Percentiles rank a stretch among this genome's conserved stretches.
These are phyloP conservation scores for Puccinia polysora DNA, from an alignment of 1,284 basidiomycete genomes.

Conservation along the genomic window DNA sequence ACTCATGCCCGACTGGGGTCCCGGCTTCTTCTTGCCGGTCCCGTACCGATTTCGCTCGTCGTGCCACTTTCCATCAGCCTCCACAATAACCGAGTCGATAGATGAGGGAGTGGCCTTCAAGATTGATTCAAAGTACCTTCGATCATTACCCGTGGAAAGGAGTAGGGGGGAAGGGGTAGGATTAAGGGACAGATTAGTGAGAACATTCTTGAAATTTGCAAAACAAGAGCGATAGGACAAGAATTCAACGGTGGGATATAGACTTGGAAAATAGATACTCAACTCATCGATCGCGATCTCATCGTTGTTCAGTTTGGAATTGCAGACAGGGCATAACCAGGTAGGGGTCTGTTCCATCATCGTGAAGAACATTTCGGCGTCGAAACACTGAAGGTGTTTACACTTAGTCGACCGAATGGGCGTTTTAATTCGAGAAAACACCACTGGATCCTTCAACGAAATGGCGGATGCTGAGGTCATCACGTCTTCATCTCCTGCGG, in stretches of 20 bases:
- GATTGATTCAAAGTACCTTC: slow-evolving; percentile 81
- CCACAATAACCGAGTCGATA: slow-evolving; percentile 86
- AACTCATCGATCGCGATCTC: slow-evolving; percentile 89
- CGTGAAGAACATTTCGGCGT: slow-evolving; percentile 86
- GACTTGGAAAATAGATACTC: neutral
- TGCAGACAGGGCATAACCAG: slow-evolving; percentile 94
- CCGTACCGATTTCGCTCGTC: slow-evolving; percentile 78
- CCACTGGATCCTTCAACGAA: slow-evolving; percentile 87
- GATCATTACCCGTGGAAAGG: slow-evolving; percentile 24
- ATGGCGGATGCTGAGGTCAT: slow-evolving; percentile 64
- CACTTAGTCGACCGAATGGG: slow-evolving; percentile 81
- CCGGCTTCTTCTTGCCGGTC: slow-evolving; percentile 54
- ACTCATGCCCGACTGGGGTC: neutral
- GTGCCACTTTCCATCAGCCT: slow-evolving; percentile 93
- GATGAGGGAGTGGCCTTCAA: slow-evolving; percentile 68
- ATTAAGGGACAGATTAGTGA: no score
- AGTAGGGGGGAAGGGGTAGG: no score
- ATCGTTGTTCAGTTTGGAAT: slow-evolving; percentile 68
- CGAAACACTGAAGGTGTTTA: slow-evolving; percentile 91
- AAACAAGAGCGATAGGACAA: no score
- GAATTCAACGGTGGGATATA: slow-evolving; percentile 51
- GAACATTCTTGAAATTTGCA: no score
- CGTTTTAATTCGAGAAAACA: slow-evolving; percentile 75
- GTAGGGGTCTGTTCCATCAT: slow-evolving; percentile 95
- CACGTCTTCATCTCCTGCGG: slow-evolving; percentile 33